Percentiles rank a stretch among this genome's conserved stretches.
Evolutionary conservation across 2,329 filamentous ascomycete species (phyloP).

Genomic region (Aspergillus novoparasiticus): DNA sequence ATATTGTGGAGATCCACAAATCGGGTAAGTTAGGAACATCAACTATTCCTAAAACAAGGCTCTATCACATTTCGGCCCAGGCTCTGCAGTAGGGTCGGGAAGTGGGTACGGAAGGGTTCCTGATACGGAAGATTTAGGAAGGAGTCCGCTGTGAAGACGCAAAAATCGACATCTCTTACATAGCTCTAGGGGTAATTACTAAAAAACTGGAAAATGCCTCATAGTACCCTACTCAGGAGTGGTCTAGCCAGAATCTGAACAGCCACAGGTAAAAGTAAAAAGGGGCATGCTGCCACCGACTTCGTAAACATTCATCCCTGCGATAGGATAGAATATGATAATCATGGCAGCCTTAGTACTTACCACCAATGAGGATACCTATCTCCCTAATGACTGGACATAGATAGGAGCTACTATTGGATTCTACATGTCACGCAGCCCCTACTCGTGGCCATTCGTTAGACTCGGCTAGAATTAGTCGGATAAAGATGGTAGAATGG

Average conservation of each 20-base stretch:
- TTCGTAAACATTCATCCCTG: not conserved
- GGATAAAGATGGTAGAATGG: not conserved
- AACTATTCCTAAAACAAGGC: not conserved
- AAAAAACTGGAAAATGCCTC: slow-evolving; percentile 13
- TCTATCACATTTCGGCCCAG: slow-evolving; percentile 10
- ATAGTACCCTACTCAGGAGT: slow-evolving; percentile 1
- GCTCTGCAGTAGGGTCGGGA: slow-evolving; percentile 7
- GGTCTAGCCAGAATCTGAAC: slow-evolving; percentile 4
- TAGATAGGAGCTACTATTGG: not conserved
- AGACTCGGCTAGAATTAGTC: not conserved
- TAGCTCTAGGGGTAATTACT: slow-evolving; percentile 3
- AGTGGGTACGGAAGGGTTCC: slow-evolving; percentile 12
- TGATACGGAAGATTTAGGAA: slow-evolving; percentile 21
- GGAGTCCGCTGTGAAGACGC: slow-evolving; percentile 3
- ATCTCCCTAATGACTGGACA: not conserved
- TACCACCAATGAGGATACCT: not conserved
- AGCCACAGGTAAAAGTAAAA: not conserved
- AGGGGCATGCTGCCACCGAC: not conserved
- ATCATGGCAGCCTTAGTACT: not conserved
- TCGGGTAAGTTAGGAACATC: slow-evolving; percentile 13
- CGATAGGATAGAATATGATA: not conserved
- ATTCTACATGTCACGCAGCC: not conserved
- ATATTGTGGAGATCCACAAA: slow-evolving; percentile 6
- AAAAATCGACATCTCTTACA: slow-evolving; percentile 7
- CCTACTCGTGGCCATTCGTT: not conserved